Evolutionary conservation across 441 rosid genomes (phyloP).

Genomic region (Gossypium gossypioides): DNA sequence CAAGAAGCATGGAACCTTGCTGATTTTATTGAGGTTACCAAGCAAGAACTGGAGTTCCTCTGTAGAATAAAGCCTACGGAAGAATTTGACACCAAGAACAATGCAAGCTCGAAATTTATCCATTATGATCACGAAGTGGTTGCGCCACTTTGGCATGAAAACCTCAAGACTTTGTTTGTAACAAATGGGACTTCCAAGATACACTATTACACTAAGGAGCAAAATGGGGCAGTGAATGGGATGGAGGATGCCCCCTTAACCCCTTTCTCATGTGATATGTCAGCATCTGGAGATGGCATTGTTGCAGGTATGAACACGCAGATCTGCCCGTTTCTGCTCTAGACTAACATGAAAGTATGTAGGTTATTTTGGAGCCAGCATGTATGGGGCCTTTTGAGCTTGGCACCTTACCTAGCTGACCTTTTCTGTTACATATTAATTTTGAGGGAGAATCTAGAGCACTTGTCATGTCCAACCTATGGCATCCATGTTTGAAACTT

Average conservation of each 20-base stretch:
- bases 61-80: slow-evolving; percentile 59
- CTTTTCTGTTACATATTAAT: not conserved
- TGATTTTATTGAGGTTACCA: slow-evolving; percentile 65
- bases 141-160: slow-evolving; percentile 71
- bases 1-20: slow-evolving; percentile 71
- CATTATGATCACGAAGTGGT: slow-evolving; percentile 55
- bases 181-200: slow-evolving; percentile 89
- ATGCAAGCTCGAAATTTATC: slow-evolving; percentile 45
- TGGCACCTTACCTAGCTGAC: not conserved
- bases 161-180: slow-evolving; percentile 69
- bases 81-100: slow-evolving; percentile 60
- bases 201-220: slow-evolving; percentile 76
- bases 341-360: not conserved
- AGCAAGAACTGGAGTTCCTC: slow-evolving; percentile 84
- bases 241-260: slow-evolving; percentile 79
- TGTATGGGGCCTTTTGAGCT: too few relatives aligned
- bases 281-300: slow-evolving; percentile 88
- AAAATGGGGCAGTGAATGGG: slow-evolving; percentile 62
- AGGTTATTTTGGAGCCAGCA: not conserved
- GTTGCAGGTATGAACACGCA: slow-evolving; percentile 55
- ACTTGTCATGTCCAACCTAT: too few relatives aligned
- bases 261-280: slow-evolving; percentile 75
- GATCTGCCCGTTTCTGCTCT: slow-evolving; percentile 2
- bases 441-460: too few relatives aligned
- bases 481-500: too few relatives aligned